Evolutionary conservation across 495 filamentous ascomycete genomes (phyloP), one percentile per base, ranked within the genome.

Genomic region (Xylaria grammica): DNA sequence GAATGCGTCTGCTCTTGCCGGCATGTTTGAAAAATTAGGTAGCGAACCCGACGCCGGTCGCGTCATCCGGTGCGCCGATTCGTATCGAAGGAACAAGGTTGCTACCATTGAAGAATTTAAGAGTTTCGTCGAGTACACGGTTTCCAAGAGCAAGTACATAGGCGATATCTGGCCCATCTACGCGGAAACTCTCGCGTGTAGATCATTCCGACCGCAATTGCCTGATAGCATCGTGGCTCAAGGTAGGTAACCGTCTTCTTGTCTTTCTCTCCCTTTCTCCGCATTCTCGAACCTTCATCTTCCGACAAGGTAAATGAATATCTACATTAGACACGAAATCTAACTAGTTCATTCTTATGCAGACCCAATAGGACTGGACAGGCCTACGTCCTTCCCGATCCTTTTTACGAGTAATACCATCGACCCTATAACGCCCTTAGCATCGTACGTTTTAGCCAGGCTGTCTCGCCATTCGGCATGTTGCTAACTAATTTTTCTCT

Each of bases 321-420:
- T 55, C 38, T 29, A 3, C n/a, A 30, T 29, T 19, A 4, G 26
- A 42, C 22, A 17, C 34, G 52, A 29, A 38, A 65, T 62, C 63
- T 66, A 61, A 66, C 42, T 19, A 61, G 24, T 42, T 60, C 19
- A 6, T 40, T 62, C 2, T 15, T 52, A 40, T 29, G 15, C 48
- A 66, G 63, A 65, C 38, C 68, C 65, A 44, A 66, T 15, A 10
- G 65, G 56, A 59, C 44, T 65, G 42, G 65, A 68, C 22, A 74
- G 66, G 11, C 66, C 72, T 17, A 81, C 78, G 15, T 71, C 80
- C 0, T 75, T 81, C 56, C 82, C 82, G 5, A 74, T 85, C 55
- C 70, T 85, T 4, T 78, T 85, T 29, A 69, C 84, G 1, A 81
- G 78, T 50, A 84, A 80, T 63, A 75, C 67, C 3, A 67, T 81